These are phyloP conservation scores for Senna siamea DNA, from an alignment of 306 rosid species.

Conservation along the genomic window DNA sequence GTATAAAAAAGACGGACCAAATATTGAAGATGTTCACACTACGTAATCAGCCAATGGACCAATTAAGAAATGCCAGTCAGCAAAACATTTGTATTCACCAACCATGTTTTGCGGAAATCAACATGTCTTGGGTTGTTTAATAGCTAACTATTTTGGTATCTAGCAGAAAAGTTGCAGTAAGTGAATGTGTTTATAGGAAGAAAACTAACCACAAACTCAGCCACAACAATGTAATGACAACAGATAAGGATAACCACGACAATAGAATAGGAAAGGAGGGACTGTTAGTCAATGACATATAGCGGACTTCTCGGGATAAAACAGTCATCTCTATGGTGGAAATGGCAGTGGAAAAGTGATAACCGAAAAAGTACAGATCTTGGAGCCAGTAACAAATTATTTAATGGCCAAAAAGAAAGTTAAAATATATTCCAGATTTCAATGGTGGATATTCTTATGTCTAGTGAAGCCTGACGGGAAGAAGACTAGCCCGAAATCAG, in stretches of 20 bases:
- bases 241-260: not conserved
- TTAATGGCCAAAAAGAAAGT: not conserved
- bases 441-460: not conserved
- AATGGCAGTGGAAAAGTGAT: not conserved
- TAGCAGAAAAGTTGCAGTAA: not conserved
- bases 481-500: not conserved
- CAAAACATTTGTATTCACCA: not conserved
- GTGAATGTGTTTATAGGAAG: not conserved
- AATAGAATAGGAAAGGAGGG: not conserved
- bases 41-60: not conserved
- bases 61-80: not conserved
- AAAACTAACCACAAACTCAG: not conserved
- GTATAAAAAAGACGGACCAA: not conserved
- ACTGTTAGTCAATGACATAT: not conserved
- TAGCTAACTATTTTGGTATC: too few species aligned
- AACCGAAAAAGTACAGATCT: not conserved
- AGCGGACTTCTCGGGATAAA: not conserved
- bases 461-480: not conserved
- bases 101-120: not conserved
- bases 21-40: not conserved
- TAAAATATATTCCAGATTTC: not conserved
- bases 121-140: not conserved
- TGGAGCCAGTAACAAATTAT: not conserved
- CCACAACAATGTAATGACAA: too few species aligned
- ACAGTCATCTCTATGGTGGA: not conserved